Evolutionary conservation across 768 basidiomycete genomes (phyloP).

Genomic region (Tricholoma terreum): DNA sequence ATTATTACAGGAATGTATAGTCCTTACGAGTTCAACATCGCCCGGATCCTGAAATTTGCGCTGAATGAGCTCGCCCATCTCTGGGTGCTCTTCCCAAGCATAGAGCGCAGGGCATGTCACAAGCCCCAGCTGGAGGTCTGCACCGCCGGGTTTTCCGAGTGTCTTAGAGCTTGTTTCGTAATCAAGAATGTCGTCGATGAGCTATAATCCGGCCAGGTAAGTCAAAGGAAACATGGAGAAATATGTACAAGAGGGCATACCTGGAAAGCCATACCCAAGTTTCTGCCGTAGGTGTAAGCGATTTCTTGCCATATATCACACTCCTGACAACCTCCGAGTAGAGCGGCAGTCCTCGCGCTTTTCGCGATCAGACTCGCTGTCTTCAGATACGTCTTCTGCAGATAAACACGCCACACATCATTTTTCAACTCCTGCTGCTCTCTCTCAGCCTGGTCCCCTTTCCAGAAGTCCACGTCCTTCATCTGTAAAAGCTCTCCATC

Average conservation of each 20-base stretch:
- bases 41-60: constrained; percentile 79
- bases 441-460: constrained; percentile 21
- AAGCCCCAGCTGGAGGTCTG: constrained; percentile 77
- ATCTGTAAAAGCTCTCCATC: constrained; percentile 93
- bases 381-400: constrained; percentile 93
- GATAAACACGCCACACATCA: constrained; percentile 73
- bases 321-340: constrained; percentile 79
- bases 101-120: constrained; percentile 93
- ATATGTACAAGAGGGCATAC: constrained; percentile 37
- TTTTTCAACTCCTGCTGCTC: constrained; percentile 18
- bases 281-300: constrained; percentile 92
- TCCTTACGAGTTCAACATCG: constrained; percentile 77
- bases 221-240: background rate
- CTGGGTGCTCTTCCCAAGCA: constrained; percentile 91
- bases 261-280: constrained; percentile 94
- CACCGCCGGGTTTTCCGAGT: constrained; percentile 90
- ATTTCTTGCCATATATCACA: constrained; percentile 89
- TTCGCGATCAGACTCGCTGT: constrained; percentile 94
- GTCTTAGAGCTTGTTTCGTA: constrained; percentile 73
- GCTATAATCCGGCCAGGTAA: constrained; percentile 40
- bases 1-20: constrained; percentile 1
- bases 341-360: constrained; percentile 77
- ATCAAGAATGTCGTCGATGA: constrained; percentile 94
- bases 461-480: constrained; percentile 41
- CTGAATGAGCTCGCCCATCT: constrained; percentile 81